Conservation (phyloP, 75 land plant species). For the Azolla pinnata region DNA sequence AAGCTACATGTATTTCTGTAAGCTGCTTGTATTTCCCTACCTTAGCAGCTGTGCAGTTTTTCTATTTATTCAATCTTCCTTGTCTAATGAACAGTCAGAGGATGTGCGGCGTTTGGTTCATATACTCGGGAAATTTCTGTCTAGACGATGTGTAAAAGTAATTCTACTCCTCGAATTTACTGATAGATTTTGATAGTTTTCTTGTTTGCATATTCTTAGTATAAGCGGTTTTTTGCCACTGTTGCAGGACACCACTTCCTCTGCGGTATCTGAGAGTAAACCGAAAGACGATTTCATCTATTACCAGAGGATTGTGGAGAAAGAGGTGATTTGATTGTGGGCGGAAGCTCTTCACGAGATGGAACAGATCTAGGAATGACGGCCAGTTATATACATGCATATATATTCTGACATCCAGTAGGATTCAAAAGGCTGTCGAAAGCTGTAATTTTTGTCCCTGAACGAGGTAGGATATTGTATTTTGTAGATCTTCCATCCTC, state of each 20-base stretch:
- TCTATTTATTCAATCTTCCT: constrained; percentile 4
- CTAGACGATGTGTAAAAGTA: constrained; percentile 85
- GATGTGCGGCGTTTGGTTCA: constrained; percentile 79
- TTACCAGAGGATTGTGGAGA: constrained; percentile 16
- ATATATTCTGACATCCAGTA: too few relatives aligned
- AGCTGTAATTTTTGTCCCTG: too few relatives aligned
- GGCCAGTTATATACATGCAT: too few relatives aligned
- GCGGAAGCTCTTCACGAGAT: too few relatives aligned
- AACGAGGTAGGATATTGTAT: too few relatives aligned
- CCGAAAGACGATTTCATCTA: constrained; percentile 23
- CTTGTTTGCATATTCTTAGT: background rate
- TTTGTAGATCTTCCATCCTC: too few relatives aligned
- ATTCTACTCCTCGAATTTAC: background rate
- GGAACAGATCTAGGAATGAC: too few relatives aligned
- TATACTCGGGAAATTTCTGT: constrained; percentile 64
- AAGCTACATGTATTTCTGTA: background rate
- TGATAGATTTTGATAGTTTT: background rate
- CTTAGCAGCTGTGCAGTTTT: background rate
- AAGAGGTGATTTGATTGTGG: constrained; percentile 18
- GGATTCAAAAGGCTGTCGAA: too few relatives aligned
- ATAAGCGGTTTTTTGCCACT: background rate
- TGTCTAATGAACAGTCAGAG: constrained; percentile 53
- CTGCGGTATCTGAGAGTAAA: constrained; percentile 24
- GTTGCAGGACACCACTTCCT: constrained; percentile 18
- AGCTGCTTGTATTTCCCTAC: too few relatives aligned